Evolutionary conservation across 2,329 filamentous ascomycete genomes (phyloP), one percentile per base, ranked within the genome.

Genomic region (Thelonectria rubi): DNA sequence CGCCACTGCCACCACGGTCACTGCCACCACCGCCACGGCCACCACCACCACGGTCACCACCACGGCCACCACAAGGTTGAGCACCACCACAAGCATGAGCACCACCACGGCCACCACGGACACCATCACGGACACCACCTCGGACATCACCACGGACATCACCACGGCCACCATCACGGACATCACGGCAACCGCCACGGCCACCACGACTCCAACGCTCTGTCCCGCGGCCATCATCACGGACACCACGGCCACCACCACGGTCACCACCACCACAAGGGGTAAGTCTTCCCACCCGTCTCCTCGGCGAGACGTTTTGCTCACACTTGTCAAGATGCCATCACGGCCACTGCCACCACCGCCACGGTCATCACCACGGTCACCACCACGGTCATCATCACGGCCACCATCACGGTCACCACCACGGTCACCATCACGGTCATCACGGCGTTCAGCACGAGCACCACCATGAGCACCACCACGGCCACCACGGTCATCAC

Each of bases 151-250:
- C 12, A 37, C 12, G 15, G 15, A 7, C 34, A 37, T 10, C 34
- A 37, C 12, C 34, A 37, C 34, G 11, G 34, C 12, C 34, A 37
- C 34, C 34, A 15, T 11, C 34, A 37, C 34, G 34, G 9, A 3
- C 12, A 37, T 11, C 26, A 30, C 26, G 34, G 34, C 8, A 6
- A 37, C 34, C 34, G 6, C 34, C 26, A 30, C 26, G 26, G 26
- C 7, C 26, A 30, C 26, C 26, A 30, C 26, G 26, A 30, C 26
- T 59, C 39, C 20, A 65, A n/a, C n/a, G n/a, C n/a, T n/a, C n/a
- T n/a, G n/a, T n/a, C n/a, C 18, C 49, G 65, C 8, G 46, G 51
- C 11, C 42, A 63, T 30, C 37, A 51, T 6, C 49, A 63, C 5
- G 48, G 40, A 4, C 24, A 62, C 48, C 24, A 24, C 24, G 24